phyloP scores from a whole-genome alignment of 176 grass and related monocot genomes.

The Rhynchospora tenuis region DNA sequence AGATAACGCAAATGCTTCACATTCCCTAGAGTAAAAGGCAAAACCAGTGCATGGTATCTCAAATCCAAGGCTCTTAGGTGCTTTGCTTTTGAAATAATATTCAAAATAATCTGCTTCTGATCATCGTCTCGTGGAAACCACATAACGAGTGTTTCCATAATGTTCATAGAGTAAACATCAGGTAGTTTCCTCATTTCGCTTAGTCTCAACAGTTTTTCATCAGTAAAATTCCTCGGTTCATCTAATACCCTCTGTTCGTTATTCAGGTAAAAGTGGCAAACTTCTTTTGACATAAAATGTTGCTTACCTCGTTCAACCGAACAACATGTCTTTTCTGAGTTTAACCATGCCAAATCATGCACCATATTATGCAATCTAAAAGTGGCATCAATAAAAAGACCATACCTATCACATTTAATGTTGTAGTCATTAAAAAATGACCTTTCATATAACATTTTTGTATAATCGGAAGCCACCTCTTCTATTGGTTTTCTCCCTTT shows the following conservation, averaged over 20 bases:
- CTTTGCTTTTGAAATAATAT: background rate
- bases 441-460: slow-evolving; percentile 7
- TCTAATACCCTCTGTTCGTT: no score
- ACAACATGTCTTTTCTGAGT: background rate
- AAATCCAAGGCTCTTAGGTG: background rate
- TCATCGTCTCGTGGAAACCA: background rate
- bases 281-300: background rate
- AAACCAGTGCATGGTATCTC: background rate
- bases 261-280: background rate
- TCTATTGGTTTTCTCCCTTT: background rate
- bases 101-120: background rate
- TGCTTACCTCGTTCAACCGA: background rate
- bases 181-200: no score
- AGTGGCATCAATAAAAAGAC: background rate
- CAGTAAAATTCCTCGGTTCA: no score
- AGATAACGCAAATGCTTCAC: background rate
- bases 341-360: slow-evolving; percentile 11
- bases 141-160: background rate
- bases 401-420: background rate
- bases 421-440: slow-evolving; percentile 17
- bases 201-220: no score
- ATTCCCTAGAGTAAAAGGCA: background rate
- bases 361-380: slow-evolving; percentile 12
- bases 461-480: slow-evolving; percentile 6
- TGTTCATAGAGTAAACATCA: background rate